Percentiles rank a stretch among this genome's conserved stretches.
Evolutionary conservation across 176 grass and related monocot species (phyloP).

Genomic region (Alopecurus myosuroides): DNA sequence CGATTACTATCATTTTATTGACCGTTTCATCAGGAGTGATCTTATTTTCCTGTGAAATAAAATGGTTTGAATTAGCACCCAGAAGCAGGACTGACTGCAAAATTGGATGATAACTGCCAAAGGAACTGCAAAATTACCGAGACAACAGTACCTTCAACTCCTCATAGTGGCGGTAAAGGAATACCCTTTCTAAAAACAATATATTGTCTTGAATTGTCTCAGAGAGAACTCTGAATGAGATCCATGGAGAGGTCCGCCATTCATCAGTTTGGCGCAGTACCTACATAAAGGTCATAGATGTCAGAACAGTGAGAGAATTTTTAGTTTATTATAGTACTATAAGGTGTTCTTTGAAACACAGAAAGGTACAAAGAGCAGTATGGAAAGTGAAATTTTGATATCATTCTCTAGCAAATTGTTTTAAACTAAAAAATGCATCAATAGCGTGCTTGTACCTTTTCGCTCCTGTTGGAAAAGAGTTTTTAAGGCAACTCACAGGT

Average conservation of each 20-base stretch:
- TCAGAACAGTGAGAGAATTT: not conserved
- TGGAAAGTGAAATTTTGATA: not conserved
- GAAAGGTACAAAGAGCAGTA: not conserved
- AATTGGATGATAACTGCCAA: too few relatives aligned
- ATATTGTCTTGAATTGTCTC: too few relatives aligned
- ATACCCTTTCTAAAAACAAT: too few relatives aligned
- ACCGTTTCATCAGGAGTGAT: conserved; percentile 51
- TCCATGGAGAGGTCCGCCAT: conserved; percentile 50
- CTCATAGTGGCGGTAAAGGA: too few relatives aligned
- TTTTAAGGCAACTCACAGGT: too few relatives aligned
- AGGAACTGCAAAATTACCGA: too few relatives aligned
- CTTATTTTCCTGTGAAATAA: conserved; percentile 29
- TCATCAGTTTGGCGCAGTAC: conserved; percentile 5
- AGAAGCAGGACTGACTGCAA: too few relatives aligned
- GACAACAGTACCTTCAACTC: too few relatives aligned
- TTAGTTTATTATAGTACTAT: not conserved
- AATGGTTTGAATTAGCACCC: too few relatives aligned
- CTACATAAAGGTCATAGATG: conserved; percentile 17
- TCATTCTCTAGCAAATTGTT: not conserved
- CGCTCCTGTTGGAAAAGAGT: not conserved
- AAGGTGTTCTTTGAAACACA: conserved; percentile 6
- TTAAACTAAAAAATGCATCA: not conserved
- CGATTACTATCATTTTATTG: conserved; percentile 44
- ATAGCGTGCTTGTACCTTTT: not conserved
- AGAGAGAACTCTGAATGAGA: too few relatives aligned